Conservation (phyloP, 1,284 basidiomycete genomes). For the Xerocomus amazonicus region DNA sequence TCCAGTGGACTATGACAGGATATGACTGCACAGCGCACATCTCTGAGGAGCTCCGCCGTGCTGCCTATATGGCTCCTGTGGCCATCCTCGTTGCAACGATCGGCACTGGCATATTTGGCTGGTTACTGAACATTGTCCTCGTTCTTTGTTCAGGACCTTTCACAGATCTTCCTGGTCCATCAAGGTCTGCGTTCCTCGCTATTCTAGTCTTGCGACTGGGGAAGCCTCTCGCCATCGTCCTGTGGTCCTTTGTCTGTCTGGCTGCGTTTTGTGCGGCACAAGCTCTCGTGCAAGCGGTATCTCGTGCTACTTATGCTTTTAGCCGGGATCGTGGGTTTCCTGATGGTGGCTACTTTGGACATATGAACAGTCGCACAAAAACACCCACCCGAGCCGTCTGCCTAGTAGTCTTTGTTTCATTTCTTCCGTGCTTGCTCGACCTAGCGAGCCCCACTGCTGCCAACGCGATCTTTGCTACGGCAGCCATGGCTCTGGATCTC, state of each 20-base stretch:
- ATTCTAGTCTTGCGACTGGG: conserved; percentile 79
- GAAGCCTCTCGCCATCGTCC: conserved; percentile 61
- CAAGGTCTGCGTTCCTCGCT: conserved; percentile 49
- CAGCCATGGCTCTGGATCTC: conserved; percentile 68
- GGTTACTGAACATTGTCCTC: conserved; percentile 80
- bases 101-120: conserved; percentile 80
- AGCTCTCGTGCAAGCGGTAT: conserved; percentile 80
- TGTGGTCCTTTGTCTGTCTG: conserved; percentile 77
- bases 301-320: conserved; percentile 87
- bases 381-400: conserved; percentile 46
- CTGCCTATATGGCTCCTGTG: conserved; percentile 36
- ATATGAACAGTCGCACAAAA: conserved; percentile 58
- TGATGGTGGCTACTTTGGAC: conserved; percentile 50
- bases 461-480: conserved; percentile 80
- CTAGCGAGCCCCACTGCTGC: conserved; percentile 78
- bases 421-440: conserved; percentile 73
- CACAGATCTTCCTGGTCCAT: conserved; percentile 58
- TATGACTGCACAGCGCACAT: conserved; percentile 87
- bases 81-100: conserved; percentile 89
- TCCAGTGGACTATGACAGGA: conserved; percentile 88
- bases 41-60: conserved; percentile 85
- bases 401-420: conserved; percentile 65
- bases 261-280: conserved; percentile 85
- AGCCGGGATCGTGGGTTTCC: conserved; percentile 73
- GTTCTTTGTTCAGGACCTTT: conserved; percentile 79